A percentile compares a stretch with the other conserved stretches of the same genome.
These are phyloP conservation scores for Trypanosoma avium DNA, from an alignment of 208 protist species.

Conservation along the genomic window DNA sequence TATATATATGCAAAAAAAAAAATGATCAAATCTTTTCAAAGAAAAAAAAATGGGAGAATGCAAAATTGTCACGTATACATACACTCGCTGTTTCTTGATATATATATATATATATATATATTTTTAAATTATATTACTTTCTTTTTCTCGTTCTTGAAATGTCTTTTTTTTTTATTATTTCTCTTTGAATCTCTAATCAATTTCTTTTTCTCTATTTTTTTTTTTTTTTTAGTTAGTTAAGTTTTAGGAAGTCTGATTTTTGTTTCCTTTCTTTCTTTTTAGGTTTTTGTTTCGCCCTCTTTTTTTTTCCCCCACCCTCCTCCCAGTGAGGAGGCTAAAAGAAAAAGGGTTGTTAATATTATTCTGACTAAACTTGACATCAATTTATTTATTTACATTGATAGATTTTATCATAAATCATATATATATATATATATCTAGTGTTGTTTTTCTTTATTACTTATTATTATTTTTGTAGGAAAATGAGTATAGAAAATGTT, in stretches of 20 bases:
- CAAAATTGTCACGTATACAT: neutral
- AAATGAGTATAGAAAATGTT: too few species aligned
- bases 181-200: neutral
- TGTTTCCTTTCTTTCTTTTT: neutral
- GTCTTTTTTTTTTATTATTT: constrained; percentile 5
- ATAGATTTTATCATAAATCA: too few species aligned
- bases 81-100: neutral
- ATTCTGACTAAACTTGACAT: too few species aligned
- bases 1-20: neutral
- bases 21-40: neutral
- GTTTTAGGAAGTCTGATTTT: neutral
- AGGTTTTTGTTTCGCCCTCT: neutral
- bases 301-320: neutral
- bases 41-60: too few species aligned
- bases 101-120: constrained; percentile 2
- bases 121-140: neutral
- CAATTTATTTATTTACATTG: too few species aligned
- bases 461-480: neutral
- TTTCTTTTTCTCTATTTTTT: constrained; percentile 16
- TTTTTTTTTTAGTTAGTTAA: constrained; percentile 1
- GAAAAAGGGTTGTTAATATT: too few species aligned
- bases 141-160: neutral
- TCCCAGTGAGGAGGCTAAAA: too few species aligned
- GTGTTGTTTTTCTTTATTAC: constrained; percentile 3
- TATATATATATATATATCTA: constrained; percentile 6